These are phyloP conservation scores for Tylopilus vinaceipallidus DNA, from an alignment of 768 basidiomycete genomes.

Conservation along the genomic window DNA sequence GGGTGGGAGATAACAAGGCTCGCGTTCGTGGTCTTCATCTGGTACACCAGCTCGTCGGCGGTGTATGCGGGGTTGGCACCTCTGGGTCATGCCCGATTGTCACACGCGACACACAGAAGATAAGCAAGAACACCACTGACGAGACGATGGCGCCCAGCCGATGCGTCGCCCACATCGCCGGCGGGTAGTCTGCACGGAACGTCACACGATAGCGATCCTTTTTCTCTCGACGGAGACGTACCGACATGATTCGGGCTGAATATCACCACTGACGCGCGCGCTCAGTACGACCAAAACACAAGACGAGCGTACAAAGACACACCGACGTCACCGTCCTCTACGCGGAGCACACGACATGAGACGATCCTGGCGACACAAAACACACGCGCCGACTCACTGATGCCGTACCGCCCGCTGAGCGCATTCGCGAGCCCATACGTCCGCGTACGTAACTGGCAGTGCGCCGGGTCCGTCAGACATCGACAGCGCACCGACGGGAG, in stretches of 20 bases:
- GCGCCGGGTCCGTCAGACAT: too few species aligned
- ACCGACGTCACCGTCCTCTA: conserved; percentile 57
- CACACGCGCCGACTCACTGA: conserved; percentile 38
- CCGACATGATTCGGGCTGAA: conserved; percentile 66
- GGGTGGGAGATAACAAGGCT: conserved; percentile 33
- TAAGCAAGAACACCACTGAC: conserved; percentile 38
- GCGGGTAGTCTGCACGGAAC: conserved; percentile 47
- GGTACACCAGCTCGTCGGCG: conserved; percentile 30
- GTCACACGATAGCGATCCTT: neutral
- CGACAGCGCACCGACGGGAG: too few species aligned
- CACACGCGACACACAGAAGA: neutral
- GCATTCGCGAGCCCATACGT: conserved; percentile 55
- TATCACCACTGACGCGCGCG: conserved; percentile 46
- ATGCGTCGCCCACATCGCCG: conserved; percentile 59
- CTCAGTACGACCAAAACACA: too few species aligned
- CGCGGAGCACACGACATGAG: neutral
- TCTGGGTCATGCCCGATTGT: conserved; percentile 10
- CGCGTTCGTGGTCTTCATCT: conserved; percentile 28
- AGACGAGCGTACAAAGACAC: conserved; percentile 11
- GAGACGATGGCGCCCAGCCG: conserved; percentile 57
- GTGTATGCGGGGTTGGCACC: conserved; percentile 38
- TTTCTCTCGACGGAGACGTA: conserved; percentile 29
- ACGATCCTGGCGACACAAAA: too few species aligned
- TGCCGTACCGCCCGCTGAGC: conserved; percentile 44
- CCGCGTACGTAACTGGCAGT: conserved; percentile 42